phyloP scores from a whole-genome alignment of 345 rosid species.

The Eucalyptus caleyi region DNA sequence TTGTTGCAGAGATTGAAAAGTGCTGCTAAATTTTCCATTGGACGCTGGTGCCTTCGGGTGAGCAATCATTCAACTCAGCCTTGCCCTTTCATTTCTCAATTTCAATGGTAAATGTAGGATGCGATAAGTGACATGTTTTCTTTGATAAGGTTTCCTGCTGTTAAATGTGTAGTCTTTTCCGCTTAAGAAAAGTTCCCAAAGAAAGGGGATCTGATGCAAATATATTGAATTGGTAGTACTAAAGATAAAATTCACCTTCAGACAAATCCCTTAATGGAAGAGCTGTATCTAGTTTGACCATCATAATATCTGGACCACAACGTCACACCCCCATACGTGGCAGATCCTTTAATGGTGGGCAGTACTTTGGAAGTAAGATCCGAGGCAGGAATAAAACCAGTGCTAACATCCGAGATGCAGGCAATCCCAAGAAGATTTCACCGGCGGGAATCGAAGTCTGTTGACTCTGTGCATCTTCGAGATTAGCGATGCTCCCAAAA shows the following conservation, averaged over 20 bases:
- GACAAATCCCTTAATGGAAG: not conserved
- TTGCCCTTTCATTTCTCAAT: not conserved
- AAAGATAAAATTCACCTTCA: not conserved
- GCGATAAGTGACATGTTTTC: not conserved
- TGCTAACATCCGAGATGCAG: not conserved
- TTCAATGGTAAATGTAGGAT: not conserved
- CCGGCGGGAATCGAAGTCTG: not conserved
- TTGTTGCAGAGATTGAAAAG: not conserved
- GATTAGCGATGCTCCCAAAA: not conserved
- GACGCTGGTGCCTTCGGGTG: not conserved
- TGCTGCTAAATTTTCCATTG: not conserved
- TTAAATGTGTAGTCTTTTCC: not conserved
- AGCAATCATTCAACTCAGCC: not conserved
- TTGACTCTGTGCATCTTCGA: slow-evolving; percentile 4
- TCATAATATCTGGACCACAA: slow-evolving; percentile 12
- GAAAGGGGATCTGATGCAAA: not conserved
- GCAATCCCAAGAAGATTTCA: slow-evolving; percentile 7
- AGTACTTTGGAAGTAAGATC: not conserved
- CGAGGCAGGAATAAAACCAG: not conserved
- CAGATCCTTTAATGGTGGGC: slow-evolving; percentile 1
- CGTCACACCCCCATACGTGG: slow-evolving; percentile 15
- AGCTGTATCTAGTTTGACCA: not conserved
- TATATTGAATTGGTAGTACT: not conserved
- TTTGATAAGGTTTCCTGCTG: not conserved
- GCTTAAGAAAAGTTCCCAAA: not conserved